Evolutionary conservation across 2,329 filamentous ascomycete genomes (phyloP), one percentile per base, ranked within the genome.

Genomic region (Trichoderma guizhouense): DNA sequence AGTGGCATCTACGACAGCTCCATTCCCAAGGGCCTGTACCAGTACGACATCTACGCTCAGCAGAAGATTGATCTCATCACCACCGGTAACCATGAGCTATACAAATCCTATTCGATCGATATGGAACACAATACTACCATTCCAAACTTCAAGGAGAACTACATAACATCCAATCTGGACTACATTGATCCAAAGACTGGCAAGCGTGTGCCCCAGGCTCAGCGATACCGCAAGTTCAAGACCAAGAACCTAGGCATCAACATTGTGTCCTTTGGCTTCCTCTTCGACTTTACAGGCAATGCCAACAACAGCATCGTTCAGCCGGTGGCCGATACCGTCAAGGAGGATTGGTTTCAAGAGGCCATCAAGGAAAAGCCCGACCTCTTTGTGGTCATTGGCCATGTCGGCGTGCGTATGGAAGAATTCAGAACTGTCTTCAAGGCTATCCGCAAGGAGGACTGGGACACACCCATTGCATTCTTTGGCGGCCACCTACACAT

Each of bases 1-100:
- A 98, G 97, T 79, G 96, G 95, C 1, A 88, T 99, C 5, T 98
- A 97, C 82, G 96, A 98, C 79, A 92, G 91, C 6, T 97, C 94
- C 0, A 85, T 87, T 32, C 96, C 96, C 9, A 97, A 97, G 79
- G 96, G 96, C 26, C 87, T 91, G 78, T 98, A 94, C 80, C 94
- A 93, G 1, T 95, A 94, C 79, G 92, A 95, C 74, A 96, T 98
- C 70, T 90, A 96, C 79, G 91, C 90, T 73, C 86, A 97, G 78
- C 94, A 97, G 79, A 82, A 90, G 57, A 90, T 98, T 75, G 95
- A 98, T 79, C 83, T 97, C 30, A 87, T 98, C 62, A 95, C 91
- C 76, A 92, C 91, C 1, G 96, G 96, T 64, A 99, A 99, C 78
- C 96, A 99, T 83, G 96, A 99, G 83, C 88, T 99, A 14, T 99